Conservation (phyloP, 2,329 filamentous ascomycete species). For the Mycogone perniciosa region DNA sequence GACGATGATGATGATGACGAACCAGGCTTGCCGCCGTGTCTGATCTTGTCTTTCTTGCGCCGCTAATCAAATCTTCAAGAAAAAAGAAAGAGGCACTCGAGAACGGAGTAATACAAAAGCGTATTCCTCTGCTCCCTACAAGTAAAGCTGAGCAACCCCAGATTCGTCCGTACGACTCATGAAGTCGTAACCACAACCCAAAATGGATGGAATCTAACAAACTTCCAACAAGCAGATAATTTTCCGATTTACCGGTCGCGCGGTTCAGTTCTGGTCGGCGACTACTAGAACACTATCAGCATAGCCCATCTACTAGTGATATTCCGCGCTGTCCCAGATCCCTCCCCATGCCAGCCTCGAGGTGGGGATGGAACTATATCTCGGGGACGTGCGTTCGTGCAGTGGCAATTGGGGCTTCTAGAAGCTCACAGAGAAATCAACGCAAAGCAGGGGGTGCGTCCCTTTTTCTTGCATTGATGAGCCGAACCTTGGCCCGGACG, state of each 20-base stretch:
- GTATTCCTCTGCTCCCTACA: not conserved
- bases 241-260: not conserved
- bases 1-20: not conserved
- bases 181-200: not conserved
- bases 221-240: conserved; percentile 4
- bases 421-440: conserved; percentile 22
- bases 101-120: too few relatives aligned
- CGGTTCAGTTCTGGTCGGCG: not conserved
- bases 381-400: conserved; percentile 14
- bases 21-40: not conserved
- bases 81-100: not conserved
- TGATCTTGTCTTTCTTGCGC: not conserved
- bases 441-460: conserved; percentile 4
- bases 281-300: too few relatives aligned
- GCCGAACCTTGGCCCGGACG: not conserved
- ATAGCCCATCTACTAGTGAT: too few relatives aligned
- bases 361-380: too few relatives aligned
- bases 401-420: conserved; percentile 19
- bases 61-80: not conserved
- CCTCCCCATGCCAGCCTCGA: not conserved
- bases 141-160: not conserved
- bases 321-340: not conserved
- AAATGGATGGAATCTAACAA: not conserved
- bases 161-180: not conserved
- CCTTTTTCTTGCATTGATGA: not conserved